Conservation (phyloP, 1,284 basidiomycete species). For the Fomitiporia mediterranea region DNA sequence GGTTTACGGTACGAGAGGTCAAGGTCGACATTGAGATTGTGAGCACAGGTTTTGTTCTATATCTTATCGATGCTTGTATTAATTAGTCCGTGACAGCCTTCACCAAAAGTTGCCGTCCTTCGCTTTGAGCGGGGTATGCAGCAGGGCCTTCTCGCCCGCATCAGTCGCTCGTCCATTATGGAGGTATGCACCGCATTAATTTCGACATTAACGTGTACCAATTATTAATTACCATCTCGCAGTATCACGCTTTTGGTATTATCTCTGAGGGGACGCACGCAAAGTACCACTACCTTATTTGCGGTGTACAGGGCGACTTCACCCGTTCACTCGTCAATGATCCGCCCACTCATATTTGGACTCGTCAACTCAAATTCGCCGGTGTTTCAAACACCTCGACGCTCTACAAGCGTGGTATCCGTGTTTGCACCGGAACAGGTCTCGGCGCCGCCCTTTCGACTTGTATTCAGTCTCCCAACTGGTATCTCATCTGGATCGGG, state of each 20-base stretch:
- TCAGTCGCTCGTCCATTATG: constrained; percentile 59
- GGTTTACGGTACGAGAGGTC: constrained; percentile 41
- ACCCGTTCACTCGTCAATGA: constrained; percentile 56
- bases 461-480: constrained; percentile 52
- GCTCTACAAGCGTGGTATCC: constrained; percentile 40
- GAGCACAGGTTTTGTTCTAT: constrained; percentile 26
- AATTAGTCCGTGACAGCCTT: constrained; percentile 41
- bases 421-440: constrained; percentile 43
- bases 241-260: constrained; percentile 66
- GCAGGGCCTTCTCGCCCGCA: constrained; percentile 61
- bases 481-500: constrained; percentile 61
- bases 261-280: constrained; percentile 60
- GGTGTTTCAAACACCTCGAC: constrained; percentile 41
- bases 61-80: neutral
- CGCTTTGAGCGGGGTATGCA: constrained; percentile 70
- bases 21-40: constrained; percentile 41
- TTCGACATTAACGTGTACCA: neutral
- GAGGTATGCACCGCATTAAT: constrained; percentile 31
- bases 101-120: constrained; percentile 60
- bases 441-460: constrained; percentile 42
- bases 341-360: constrained; percentile 63
- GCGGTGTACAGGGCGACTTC: constrained; percentile 69
- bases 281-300: constrained; percentile 64
- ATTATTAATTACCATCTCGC: neutral
- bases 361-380: constrained; percentile 56